Evolutionary conservation across 169 alveolate genomes (phyloP), one percentile per base, ranked within the genome.

Genomic region (Cryptosporidium xiaoi): DNA sequence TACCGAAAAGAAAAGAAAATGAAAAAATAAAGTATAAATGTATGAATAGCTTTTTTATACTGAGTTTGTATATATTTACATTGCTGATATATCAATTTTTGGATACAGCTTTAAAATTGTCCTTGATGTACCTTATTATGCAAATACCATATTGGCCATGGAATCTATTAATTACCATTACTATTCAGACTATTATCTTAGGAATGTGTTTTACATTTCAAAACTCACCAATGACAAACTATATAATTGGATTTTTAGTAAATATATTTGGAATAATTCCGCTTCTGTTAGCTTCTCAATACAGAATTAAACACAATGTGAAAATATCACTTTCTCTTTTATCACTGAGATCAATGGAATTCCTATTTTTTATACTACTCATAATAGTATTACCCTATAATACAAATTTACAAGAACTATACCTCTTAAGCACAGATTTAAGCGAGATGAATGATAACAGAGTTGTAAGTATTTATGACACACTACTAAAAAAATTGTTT

Each of bases 141-240:
- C 87, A 77, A 44, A 40, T 44, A 0, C 29, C 87, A 4, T 77
- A 46, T 60, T 77, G 87, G 87, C 87, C 87, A 36, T 77, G 87
- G 87, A 77, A 77, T 77, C 24, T 77, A 24, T 20, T 77, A 60
- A 46, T 77, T 58, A 60, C 64, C 16, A 46, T 60, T 3, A 56
- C 64, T 40, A 27, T 60, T 18, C 87, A 77, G 36, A 18, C 51
- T 7, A 56, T 77, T 36, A 24, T 77, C 33, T 40, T 77, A 36
- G 71, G 87, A 13, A 18, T 77, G 64, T 60, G 77, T 13, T 62
- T 77, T n/a, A 44, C 87, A 24, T 77, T 77, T 51, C 71, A 56
- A 15, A 77, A 77, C 36, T 46, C 87, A n/a, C 87, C 87, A 58
- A 77, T 77, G 64, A 77, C 87, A 10, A 77, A 77, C 31, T 62